A percentile compares a stretch with the other conserved stretches of the same genome.
These are phyloP conservation scores for Phytopythium cucurbitacearum DNA, from an alignment of 352 stramenopile genomes.

Conservation along the genomic window DNA sequence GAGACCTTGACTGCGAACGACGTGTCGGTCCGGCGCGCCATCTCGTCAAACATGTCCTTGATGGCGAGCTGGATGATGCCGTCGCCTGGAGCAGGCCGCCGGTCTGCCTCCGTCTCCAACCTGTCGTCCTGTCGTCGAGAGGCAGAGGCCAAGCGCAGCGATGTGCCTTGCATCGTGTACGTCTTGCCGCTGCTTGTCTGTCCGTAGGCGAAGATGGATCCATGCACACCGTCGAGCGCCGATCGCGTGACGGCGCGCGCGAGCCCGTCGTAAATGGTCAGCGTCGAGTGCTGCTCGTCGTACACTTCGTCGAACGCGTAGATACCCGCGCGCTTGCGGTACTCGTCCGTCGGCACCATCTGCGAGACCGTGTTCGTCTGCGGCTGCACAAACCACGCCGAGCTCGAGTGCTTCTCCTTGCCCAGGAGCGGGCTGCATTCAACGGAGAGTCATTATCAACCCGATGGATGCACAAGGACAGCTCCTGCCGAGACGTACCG, in stretches of 20 bases:
- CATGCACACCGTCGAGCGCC: slow-evolving; percentile 70
- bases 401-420: slow-evolving; percentile 22
- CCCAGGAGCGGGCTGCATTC: slow-evolving; percentile 13
- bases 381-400: slow-evolving; percentile 30
- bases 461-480: background rate
- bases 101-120: slow-evolving; percentile 26
- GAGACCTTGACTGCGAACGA: slow-evolving; percentile 91
- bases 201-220: slow-evolving; percentile 80
- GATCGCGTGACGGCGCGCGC: slow-evolving; percentile 59
- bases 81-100: slow-evolving; percentile 23
- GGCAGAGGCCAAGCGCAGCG: slow-evolving; percentile 6
- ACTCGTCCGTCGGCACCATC: slow-evolving; percentile 11
- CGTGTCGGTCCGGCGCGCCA: slow-evolving; percentile 30
- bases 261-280: slow-evolving; percentile 63
- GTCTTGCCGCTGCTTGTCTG: slow-evolving; percentile 85
- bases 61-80: slow-evolving; percentile 35
- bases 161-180: slow-evolving; percentile 64
- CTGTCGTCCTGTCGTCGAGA: slow-evolving; percentile 5
- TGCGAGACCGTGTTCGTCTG: slow-evolving; percentile 24
- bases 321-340: slow-evolving; percentile 15
- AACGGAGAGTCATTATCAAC: background rate
- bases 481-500: background rate
- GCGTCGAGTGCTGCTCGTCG: slow-evolving; percentile 32
- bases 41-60: slow-evolving; percentile 53
- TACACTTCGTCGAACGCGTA: slow-evolving; percentile 61